Evolutionary conservation across 495 filamentous ascomycete genomes (phyloP).

Genomic region (Tuber calosporum): DNA sequence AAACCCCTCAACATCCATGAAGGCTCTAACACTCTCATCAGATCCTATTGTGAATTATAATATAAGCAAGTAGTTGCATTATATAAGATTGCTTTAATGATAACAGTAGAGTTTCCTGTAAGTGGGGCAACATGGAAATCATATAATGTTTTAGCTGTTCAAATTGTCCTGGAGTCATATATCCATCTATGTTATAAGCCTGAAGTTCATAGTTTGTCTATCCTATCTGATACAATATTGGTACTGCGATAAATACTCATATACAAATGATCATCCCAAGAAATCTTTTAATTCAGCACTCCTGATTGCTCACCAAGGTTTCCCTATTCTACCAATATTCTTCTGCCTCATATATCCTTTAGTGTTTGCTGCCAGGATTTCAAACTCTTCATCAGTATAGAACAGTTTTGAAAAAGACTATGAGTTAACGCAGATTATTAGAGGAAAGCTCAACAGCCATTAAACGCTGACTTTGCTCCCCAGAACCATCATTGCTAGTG

Average conservation of each 20-base stretch:
- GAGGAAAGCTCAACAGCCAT: background rate
- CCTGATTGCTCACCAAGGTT: background rate
- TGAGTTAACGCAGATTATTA: background rate
- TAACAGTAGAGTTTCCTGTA: fast-evolving
- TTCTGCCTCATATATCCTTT: background rate
- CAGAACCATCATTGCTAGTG: too few relatives aligned
- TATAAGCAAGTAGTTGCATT: constrained; percentile 3
- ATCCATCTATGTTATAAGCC: background rate
- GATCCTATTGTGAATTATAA: too few relatives aligned
- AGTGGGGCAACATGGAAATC: constrained; percentile 5
- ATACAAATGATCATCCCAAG: constrained; percentile 7
- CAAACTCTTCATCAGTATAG: constrained; percentile 3
- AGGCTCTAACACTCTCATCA: too few relatives aligned
- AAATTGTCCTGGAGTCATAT: background rate
- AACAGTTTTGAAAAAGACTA: constrained; percentile 8
- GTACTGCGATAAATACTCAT: background rate
- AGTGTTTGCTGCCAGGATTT: background rate
- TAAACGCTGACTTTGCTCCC: too few relatives aligned
- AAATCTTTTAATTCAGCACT: constrained; percentile 8
- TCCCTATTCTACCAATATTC: background rate
- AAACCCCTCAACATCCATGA: too few relatives aligned
- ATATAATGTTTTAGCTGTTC: background rate
- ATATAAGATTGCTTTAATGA: background rate
- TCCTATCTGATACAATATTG: background rate
- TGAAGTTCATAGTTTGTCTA: background rate